These are phyloP conservation scores for Lecanicillium sp. DNA, from an alignment of 2,329 filamentous ascomycete genomes.

Conservation along the genomic window DNA sequence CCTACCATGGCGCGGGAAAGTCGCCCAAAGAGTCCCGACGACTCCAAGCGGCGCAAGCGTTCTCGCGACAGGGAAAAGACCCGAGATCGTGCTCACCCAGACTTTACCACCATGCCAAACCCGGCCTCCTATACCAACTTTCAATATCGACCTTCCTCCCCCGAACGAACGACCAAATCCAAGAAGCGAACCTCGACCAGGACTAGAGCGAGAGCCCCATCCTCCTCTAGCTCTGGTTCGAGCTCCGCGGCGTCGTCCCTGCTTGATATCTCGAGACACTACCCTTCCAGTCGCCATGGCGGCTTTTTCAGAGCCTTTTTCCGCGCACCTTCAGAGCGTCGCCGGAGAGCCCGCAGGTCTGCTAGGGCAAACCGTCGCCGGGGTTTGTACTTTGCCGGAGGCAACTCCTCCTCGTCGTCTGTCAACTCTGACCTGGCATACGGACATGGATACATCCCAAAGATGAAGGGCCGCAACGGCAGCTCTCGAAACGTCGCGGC, in stretches of 20 bases:
- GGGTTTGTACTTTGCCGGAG: conserved; percentile 36
- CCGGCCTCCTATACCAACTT: conserved; percentile 4
- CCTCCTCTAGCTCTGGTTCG: conserved; percentile 24
- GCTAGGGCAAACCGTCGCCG: conserved; percentile 4
- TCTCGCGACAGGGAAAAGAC: conserved; percentile 19
- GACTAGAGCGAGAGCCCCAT: conserved; percentile 13
- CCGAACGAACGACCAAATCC: not conserved
- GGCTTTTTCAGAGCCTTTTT: conserved; percentile 57
- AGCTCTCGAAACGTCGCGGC: conserved; percentile 11
- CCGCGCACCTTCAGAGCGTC: conserved; percentile 48
- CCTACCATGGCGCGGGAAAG: conserved; percentile 43
- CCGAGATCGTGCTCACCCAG: conserved; percentile 5
- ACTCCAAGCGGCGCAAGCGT: conserved; percentile 40
- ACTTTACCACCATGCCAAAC: conserved; percentile 7
- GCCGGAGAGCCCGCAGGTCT: conserved; percentile 22
- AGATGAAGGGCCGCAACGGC: conserved; percentile 20
- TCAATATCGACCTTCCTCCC: conserved; percentile 1
- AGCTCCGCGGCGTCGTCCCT: conserved; percentile 51
- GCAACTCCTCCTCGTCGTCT: conserved; percentile 58
- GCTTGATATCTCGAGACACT: conserved; percentile 56
- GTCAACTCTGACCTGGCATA: conserved; percentile 62
- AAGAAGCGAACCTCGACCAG: not conserved
- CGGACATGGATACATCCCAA: conserved; percentile 49
- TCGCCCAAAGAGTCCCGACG: conserved; percentile 48
- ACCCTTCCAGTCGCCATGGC: conserved; percentile 35